Base-by-base conservation (phyloP, 805 yeast species). In the Kluyveromyces wickerhamii region DNA sequence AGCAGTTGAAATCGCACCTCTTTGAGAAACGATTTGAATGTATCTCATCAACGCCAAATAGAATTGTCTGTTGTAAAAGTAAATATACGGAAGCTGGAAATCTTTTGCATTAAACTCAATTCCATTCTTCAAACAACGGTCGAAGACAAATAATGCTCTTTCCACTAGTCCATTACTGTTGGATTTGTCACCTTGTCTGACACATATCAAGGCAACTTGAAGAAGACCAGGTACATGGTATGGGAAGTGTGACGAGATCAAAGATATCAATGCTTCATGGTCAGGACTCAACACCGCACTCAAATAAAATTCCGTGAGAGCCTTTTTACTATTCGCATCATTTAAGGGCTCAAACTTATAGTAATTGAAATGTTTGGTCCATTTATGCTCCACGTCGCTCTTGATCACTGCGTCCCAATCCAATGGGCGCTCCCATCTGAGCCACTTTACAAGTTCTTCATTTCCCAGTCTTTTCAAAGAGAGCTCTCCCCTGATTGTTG, bases 1-100 rank as follows among this genome's bases (percentile, higher is more conserved):
- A 1, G 95, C 94, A 0, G 95, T 86, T 38, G 61, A 69, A 49
- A 72, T 76, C 2, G 89, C 82, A 4, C 94, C 83, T 48, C 84
- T 72, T 47, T 81, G 86, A 2, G 86, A 81, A 26, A 87, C 60
- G 2, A 74, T 74, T 9, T 71, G 67, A 37, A 86, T 74, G 49
- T 81, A 77, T 44, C 88, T 70, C 63, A 85, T 84, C 2, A 85
- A 45, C 3, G 86, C 71, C 34, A 86, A 59, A 46, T 81, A 81
- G 44, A 86, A 77, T 48, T 79, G 87, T 41, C 96, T 69, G 57
- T 83, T 87, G 54, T 77, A 68, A 48, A 77, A 81, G 24, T 65
- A 69, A 46, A 79, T 86, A 57, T 74, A 86, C 2, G 95, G 95
- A 22, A 86, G 60, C 39, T 92, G 72, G 13, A 75, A 65, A 9